Conservation (phyloP, 495 filamentous ascomycete genomes). For the Beverwykella pulmonaria region DNA sequence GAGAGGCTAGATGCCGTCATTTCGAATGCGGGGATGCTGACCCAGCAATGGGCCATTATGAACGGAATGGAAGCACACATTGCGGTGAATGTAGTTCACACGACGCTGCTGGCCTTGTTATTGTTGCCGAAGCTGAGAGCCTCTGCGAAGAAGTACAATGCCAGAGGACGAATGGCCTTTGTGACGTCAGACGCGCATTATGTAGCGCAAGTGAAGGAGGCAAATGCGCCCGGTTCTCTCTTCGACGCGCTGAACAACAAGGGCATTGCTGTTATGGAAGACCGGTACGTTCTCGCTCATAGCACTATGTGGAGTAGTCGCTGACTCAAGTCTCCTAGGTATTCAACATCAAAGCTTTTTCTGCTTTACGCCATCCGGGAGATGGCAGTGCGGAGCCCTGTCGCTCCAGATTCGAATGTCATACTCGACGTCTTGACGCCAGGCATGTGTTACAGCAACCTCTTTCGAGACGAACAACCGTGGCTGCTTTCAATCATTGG, state of each 20-base stretch:
- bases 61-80: conserved; percentile 54
- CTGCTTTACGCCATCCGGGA: conserved; percentile 41
- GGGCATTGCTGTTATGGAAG: conserved; percentile 30
- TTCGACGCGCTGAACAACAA: conserved; percentile 39
- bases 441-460: conserved; percentile 45
- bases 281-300: conserved; percentile 27
- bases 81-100: conserved; percentile 57
- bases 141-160: conserved; percentile 31
- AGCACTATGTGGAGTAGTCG: background rate
- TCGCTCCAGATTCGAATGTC: conserved; percentile 34
- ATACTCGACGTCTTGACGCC: conserved; percentile 49
- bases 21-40: conserved; percentile 53
- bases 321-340: conserved; percentile 11
- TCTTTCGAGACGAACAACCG: conserved; percentile 35
- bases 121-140: conserved; percentile 46
- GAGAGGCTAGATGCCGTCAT: conserved; percentile 49
- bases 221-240: conserved; percentile 20
- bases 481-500: background rate
- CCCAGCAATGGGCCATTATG: conserved; percentile 37
- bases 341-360: conserved; percentile 44
- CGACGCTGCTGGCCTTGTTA: conserved; percentile 50
- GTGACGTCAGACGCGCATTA: conserved; percentile 39
- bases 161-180: conserved; percentile 34
- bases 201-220: conserved; percentile 38
- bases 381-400: conserved; percentile 36